A percentile compares a stretch with the other conserved stretches of the same genome.
These are phyloP conservation scores for Beauveria australis DNA, from an alignment of 2,329 filamentous ascomycete species.

Conservation along the genomic window DNA sequence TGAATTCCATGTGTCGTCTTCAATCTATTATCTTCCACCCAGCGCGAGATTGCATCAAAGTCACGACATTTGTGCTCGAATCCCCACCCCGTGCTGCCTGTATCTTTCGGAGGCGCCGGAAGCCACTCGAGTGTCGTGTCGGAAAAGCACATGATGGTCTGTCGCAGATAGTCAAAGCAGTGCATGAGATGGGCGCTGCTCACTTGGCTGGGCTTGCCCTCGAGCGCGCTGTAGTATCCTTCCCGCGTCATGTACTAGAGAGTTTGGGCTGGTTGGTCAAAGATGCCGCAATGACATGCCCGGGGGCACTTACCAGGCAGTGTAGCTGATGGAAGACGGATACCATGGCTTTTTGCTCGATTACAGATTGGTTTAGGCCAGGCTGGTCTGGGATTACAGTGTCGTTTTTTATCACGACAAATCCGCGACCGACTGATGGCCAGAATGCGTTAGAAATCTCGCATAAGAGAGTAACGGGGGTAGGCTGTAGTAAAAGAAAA, in stretches of 20 bases:
- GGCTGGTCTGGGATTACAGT: neutral
- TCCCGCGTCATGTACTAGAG: slow-evolving; percentile 6
- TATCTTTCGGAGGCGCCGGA: neutral
- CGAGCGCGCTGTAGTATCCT: slow-evolving; percentile 10
- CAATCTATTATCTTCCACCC: slow-evolving; percentile 12
- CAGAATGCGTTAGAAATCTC: neutral
- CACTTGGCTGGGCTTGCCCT: slow-evolving; percentile 12
- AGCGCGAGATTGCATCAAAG: slow-evolving; percentile 20
- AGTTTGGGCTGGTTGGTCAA: no score
- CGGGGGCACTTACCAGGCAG: neutral
- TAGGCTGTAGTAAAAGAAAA: neutral
- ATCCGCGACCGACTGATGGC: neutral
- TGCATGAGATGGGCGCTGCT: slow-evolving; percentile 33
- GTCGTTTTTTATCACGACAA: neutral
- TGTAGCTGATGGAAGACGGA: neutral
- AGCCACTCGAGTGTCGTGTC: slow-evolving; percentile 38
- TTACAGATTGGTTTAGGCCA: neutral
- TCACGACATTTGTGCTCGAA: slow-evolving; percentile 19
- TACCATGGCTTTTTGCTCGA: neutral
- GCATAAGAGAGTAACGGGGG: neutral
- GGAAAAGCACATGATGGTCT: slow-evolving; percentile 37
- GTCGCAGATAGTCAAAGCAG: slow-evolving; percentile 40
- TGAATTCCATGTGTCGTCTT: neutral
- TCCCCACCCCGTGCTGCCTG: slow-evolving; percentile 13
- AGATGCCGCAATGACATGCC: neutral